phyloP scores from a whole-genome alignment of 768 basidiomycete species.

The Pholiota microspora region DNA sequence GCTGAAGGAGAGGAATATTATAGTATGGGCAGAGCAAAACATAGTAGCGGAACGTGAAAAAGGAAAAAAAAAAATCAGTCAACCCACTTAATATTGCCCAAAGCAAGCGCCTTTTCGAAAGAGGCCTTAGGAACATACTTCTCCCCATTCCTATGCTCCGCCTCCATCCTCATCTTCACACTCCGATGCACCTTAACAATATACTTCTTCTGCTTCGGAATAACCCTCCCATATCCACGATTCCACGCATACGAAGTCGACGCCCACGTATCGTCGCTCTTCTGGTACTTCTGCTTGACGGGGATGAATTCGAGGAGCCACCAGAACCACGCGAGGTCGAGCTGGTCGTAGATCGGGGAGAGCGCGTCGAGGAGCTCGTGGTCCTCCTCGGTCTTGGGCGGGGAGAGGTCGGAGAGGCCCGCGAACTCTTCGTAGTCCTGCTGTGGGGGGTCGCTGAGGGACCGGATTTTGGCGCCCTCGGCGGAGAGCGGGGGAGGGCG shows the following conservation, averaged over 20 bases:
- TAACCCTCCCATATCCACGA: constrained; percentile 33
- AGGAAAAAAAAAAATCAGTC: not conserved
- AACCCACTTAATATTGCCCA: not conserved
- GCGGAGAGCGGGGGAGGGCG: constrained; percentile 41
- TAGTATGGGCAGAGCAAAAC: not conserved
- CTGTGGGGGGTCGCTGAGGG: constrained; percentile 15
- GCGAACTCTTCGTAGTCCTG: constrained; percentile 6
- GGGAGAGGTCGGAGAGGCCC: not conserved
- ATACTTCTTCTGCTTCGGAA: constrained; percentile 27
- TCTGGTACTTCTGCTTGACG: constrained; percentile 33
- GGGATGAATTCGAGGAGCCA: constrained; percentile 35
- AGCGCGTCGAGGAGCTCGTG: constrained; percentile 50
- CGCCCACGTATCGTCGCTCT: constrained; percentile 19
- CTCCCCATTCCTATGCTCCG: constrained; percentile 30
- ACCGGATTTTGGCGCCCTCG: constrained; percentile 24
- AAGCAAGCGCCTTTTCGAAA: not conserved
- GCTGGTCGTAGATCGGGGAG: constrained; percentile 46
- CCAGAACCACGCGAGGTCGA: constrained; percentile 42
- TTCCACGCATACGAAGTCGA: constrained; percentile 26
- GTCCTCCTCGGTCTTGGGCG: constrained; percentile 36
- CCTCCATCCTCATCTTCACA: constrained; percentile 55
- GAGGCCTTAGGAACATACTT: constrained; percentile 38
- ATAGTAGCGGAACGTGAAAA: not conserved
- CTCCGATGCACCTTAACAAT: constrained; percentile 47
- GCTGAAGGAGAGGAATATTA: not conserved